Conservation (phyloP, 306 rosid species). For the Medicago arabica region DNA sequence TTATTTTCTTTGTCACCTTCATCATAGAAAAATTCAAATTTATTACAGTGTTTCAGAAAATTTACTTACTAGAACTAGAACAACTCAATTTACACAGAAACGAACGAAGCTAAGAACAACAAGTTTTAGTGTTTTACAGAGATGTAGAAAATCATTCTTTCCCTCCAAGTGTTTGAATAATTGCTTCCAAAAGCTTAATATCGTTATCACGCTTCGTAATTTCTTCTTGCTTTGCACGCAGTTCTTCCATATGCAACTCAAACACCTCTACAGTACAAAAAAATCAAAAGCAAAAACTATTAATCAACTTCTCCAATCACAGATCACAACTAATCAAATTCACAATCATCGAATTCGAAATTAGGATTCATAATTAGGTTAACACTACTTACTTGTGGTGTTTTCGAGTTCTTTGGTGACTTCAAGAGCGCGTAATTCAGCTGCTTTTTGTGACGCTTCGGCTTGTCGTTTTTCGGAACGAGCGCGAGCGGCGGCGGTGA, state of each 20-base stretch:
- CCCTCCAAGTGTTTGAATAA: constrained; percentile 89
- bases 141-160: constrained; percentile 48
- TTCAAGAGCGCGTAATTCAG: constrained; percentile 78
- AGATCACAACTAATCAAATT: constrained; percentile 21
- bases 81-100: constrained; percentile 43
- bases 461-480: constrained; percentile 93
- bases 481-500: constrained; percentile 83
- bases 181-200: constrained; percentile 82
- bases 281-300: constrained; percentile 20
- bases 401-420: constrained; percentile 91
- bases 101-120: background rate
- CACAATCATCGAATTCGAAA: background rate
- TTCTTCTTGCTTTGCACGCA: constrained; percentile 83
- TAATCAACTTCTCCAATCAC: constrained; percentile 13
- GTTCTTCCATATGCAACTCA: constrained; percentile 93
- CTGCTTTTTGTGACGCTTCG: constrained; percentile 80
- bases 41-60: constrained; percentile 7
- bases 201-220: constrained; percentile 85
- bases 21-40: background rate
- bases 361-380: constrained; percentile 2
- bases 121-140: constrained; percentile 33
- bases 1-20: background rate
- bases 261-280: constrained; percentile 71
- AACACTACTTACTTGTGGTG: constrained; percentile 65
- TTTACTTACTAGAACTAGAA: constrained; percentile 34